Base-by-base conservation (phyloP, 371 early-diverging fungal species). In the Lichtheimia ramosa region DNA sequence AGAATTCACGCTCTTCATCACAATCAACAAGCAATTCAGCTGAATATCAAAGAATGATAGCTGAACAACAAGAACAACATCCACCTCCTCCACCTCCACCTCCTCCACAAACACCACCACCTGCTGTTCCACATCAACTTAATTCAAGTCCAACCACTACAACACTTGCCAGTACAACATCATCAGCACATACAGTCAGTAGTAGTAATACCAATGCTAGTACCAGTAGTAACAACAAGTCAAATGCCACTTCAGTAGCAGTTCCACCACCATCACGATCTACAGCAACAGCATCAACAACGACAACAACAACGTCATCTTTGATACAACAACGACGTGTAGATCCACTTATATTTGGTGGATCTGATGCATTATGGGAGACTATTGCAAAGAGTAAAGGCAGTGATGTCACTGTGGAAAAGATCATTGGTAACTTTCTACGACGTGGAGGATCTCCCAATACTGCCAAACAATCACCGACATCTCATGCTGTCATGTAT, bases 391-490 rank as follows among this genome's bases (percentile, higher is more conserved):
- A 73, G 49, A 56, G 50, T 20, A 63, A 70, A 56, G 73, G 76
- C 8, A 62, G 62, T 48, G 73, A 73, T 57, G 63, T 61, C n/a
- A 68, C 68, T 8, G 71, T 75, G 16, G 76, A 75, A 43, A 75
- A 75, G 28, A 75, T 73, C 18, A 73, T 75, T 16, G 74, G 76
- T 42, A 75, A 74, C 42, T 79, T 74, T 56, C 53, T 79, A 14
- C 76, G 74, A 24, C 67, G 76, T 27, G 76, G 76, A 16, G 79
- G 79, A 20, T 75, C 76, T 10, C 79, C 79, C 13, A 79, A 79
- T 53, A 75, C 75, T 8, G 79, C 79, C 14, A 75, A 68, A 27
- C 76, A 73, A 50, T 71, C 69, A 15, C 62, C 74, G 15, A 58
- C 71, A 15, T 27, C 53, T 5, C 39, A 69, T 53, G 21, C 59